A percentile compares a stretch with the other conserved stretches of the same genome.
phyloP scores from a whole-genome alignment of 257 asterid genomes.

The Solanum bulbocastanum region DNA sequence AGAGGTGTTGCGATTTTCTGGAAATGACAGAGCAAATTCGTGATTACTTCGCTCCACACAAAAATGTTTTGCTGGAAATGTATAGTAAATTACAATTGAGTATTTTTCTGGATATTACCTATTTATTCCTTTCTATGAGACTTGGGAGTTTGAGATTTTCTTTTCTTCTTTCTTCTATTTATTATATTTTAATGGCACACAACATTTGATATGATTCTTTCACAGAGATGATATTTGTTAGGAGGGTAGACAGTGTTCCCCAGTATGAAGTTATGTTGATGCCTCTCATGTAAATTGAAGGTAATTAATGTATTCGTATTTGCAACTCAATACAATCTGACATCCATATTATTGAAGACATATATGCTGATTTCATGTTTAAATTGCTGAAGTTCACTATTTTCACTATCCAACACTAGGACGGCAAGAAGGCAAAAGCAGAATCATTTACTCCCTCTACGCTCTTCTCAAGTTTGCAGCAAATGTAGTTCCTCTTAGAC shows the following conservation, averaged over 20 bases:
- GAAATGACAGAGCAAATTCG: constrained; percentile 34
- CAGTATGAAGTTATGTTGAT: not conserved
- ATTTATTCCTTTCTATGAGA: not conserved
- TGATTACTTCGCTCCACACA: constrained; percentile 3
- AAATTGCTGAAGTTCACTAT: not conserved
- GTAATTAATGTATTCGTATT: not conserved
- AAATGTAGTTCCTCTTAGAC: not conserved
- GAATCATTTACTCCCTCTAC: not conserved
- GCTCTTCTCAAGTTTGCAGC: not conserved
- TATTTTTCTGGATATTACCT: not conserved
- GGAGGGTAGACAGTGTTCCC: not conserved
- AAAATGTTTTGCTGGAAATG: not conserved
- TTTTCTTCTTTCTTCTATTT: not conserved
- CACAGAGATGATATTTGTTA: not conserved
- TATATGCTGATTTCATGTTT: not conserved
- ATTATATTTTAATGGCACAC: not conserved
- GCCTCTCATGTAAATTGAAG: not conserved
- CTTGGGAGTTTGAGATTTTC: not conserved
- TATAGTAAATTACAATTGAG: not conserved
- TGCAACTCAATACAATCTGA: not conserved
- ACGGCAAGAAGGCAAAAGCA: not conserved
- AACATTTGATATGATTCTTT: not conserved
- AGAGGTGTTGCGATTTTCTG: constrained; percentile 57
- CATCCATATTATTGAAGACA: not conserved
- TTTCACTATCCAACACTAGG: not conserved